These are phyloP conservation scores for Kwoniella sp. DNA, from an alignment of 768 basidiomycete genomes.

Conservation along the genomic window DNA sequence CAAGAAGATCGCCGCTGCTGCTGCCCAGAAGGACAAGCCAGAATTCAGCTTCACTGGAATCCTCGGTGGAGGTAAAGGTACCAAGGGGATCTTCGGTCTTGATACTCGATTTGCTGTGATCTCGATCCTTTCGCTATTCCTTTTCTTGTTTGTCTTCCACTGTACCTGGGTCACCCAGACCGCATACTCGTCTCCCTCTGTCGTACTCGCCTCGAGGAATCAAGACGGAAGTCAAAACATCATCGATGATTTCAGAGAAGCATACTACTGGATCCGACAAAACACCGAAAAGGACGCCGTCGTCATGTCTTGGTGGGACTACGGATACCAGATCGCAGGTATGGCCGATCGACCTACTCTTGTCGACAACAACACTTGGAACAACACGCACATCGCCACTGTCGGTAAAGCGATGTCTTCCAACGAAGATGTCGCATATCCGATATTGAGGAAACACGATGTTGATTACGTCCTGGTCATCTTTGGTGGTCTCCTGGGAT, in stretches of 20 bases:
- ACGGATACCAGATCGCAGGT: constrained; percentile 98
- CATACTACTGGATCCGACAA: constrained; percentile 96
- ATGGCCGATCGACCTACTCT: constrained; percentile 96
- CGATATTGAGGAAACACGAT: constrained; percentile 91
- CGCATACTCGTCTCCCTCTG: constrained; percentile 97
- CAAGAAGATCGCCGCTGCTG: constrained; percentile 60
- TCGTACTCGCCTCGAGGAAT: constrained; percentile 78
- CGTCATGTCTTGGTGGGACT: constrained; percentile 99
- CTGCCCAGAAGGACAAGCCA: constrained; percentile 54
- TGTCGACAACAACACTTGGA: constrained; percentile 99
- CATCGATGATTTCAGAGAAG: constrained; percentile 99
- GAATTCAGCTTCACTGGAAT: constrained; percentile 55
- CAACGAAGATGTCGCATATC: constrained; percentile 91
- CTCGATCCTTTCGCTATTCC: constrained; percentile 72
- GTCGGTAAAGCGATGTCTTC: constrained; percentile 98
- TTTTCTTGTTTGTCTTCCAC: constrained; percentile 88
- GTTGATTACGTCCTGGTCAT: constrained; percentile 97
- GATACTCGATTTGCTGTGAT: constrained; percentile 79
- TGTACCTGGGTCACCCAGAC: constrained; percentile 94
- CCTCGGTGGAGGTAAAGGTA: constrained; percentile 26
- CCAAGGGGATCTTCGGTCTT: constrained; percentile 74
- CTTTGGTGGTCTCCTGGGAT: constrained; percentile 93
- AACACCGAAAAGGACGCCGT: constrained; percentile 91
- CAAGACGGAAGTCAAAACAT: constrained; percentile 87
- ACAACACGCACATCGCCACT: constrained; percentile 98